Base-by-base conservation (phyloP, 1,284 basidiomycete species). In the Sanghuangporus weigelae region DNA sequence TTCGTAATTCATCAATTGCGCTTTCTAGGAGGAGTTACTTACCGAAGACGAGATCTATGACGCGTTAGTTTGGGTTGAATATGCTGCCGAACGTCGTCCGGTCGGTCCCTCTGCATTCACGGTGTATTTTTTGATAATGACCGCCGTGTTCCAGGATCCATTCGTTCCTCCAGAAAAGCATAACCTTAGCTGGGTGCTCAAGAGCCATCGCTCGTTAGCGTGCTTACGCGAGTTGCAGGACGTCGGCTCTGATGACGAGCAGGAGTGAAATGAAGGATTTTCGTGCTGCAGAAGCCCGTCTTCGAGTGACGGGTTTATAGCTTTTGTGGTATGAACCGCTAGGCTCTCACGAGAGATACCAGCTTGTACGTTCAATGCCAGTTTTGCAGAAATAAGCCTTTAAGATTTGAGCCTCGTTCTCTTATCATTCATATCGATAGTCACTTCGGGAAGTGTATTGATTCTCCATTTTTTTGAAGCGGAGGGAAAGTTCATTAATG, bases 111-210 rank as follows among this genome's bases (percentile, higher is more conserved):
- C 31, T 21, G 19, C n/a, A 40, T 31, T 16, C 35, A 8, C 26
- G 16, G 50, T 21, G 16, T 39, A 53, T 3, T 48, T 51, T 4
- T 7, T 38, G 3, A 44, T 57, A 36, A 50, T 59, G 2, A 19
- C 50, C 64, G 26, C 40, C 19, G 16, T 61, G 11, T 39, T 57
- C 26, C 55, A 79, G 77, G 76, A 78, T 60, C 75, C 77, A 7
- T 77, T 73, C 61, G 67, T 66, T 50, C 77, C 77, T 7, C 69
- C 71, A 1, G 67, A 72, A 61, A 74, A 74, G 62, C 77, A 78
- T 59, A 68, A 71, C 57, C 67, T 74, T 21, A 75, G 68, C n/a
- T 78, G 77, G 78, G 71, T 73, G 63, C 70, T 78, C 57, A 79
- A 78, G 62, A 75, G 73, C 35, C 77, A 76, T 19, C 75, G 77